These are phyloP conservation scores for Amorphotheca resinae DNA, from an alignment of 495 filamentous ascomycete species.

Conservation along the genomic window DNA sequence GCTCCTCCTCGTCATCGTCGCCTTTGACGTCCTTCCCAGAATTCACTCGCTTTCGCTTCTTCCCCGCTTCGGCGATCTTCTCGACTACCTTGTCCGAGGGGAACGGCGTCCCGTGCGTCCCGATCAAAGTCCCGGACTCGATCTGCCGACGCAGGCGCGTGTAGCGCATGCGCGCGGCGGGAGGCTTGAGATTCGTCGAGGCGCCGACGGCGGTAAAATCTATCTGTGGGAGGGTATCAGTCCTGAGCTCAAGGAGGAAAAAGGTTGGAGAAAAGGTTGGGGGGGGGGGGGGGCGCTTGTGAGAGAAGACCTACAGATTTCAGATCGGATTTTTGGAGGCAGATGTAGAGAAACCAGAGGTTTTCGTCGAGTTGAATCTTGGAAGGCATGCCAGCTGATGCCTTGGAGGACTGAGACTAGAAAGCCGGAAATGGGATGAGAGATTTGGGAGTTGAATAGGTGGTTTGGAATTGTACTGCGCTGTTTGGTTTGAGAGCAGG, in stretches of 20 bases:
- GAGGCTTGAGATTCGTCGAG: slow-evolving; percentile 22
- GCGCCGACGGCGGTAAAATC: slow-evolving; percentile 26
- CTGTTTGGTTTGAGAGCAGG: neutral
- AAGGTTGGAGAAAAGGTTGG: neutral
- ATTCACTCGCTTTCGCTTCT: slow-evolving; percentile 1
- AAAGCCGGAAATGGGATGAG: neutral
- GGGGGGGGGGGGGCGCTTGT: neutral
- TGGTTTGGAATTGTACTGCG: slow-evolving; percentile 3
- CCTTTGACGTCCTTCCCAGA: neutral
- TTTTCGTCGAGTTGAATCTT: slow-evolving; percentile 24
- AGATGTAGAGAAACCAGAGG: slow-evolving; percentile 29
- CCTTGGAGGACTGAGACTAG: neutral
- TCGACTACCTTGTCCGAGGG: neutral
- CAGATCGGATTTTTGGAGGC: slow-evolving; percentile 24
- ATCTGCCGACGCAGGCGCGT: slow-evolving; percentile 25
- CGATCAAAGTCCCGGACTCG: slow-evolving; percentile 21
- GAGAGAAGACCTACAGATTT: slow-evolving; percentile 20
- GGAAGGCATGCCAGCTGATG: slow-evolving; percentile 15
- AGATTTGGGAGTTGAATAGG: neutral
- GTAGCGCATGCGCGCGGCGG: slow-evolving; percentile 30
- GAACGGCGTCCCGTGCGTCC: slow-evolving; percentile 15
- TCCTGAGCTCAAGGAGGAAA: neutral
- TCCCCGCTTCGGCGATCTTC: neutral
- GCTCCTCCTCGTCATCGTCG: neutral
- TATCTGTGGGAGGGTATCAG: slow-evolving; percentile 20